Percentiles rank a stretch among this genome's conserved stretches.
Conservation (phyloP, 352 stramenopile species). For the Phytophthora agathidicida region DNA sequence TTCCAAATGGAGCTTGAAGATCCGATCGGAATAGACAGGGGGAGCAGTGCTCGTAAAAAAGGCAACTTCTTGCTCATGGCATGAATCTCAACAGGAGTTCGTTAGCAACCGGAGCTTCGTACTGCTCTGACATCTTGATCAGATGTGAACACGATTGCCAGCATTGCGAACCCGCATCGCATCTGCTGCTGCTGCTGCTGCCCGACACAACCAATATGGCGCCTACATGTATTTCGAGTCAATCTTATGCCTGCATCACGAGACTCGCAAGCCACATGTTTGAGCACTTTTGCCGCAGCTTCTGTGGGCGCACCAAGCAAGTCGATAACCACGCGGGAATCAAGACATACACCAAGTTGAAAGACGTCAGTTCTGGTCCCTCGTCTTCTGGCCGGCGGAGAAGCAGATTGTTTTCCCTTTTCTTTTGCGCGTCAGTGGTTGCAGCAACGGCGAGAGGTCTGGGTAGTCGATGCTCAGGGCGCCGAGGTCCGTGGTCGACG, state of each 20-base stretch:
- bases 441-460: background rate
- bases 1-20: no score
- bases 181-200: no score
- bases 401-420: constrained; percentile 7
- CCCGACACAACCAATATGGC: background rate
- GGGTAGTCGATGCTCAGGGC: background rate
- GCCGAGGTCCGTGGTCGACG: background rate
- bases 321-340: no score
- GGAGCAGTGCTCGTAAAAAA: no score
- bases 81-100: no score
- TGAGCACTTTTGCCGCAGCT: background rate
- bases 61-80: no score
- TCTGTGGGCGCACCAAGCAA: background rate
- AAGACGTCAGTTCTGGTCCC: constrained; percentile 12
- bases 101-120: no score
- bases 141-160: constrained; percentile 26
- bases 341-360: no score
- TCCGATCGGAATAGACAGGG: no score
- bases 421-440: background rate
- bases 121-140: no score
- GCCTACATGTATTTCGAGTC: constrained; percentile 8
- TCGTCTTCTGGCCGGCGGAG: constrained; percentile 7
- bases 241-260: constrained; percentile 5
- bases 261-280: constrained; percentile 5
- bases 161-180: constrained; percentile 29